A percentile compares a stretch with the other conserved stretches of the same genome.
These are phyloP conservation scores for Terfezia claveryi DNA, from an alignment of 495 filamentous ascomycete genomes.

Conservation along the genomic window DNA sequence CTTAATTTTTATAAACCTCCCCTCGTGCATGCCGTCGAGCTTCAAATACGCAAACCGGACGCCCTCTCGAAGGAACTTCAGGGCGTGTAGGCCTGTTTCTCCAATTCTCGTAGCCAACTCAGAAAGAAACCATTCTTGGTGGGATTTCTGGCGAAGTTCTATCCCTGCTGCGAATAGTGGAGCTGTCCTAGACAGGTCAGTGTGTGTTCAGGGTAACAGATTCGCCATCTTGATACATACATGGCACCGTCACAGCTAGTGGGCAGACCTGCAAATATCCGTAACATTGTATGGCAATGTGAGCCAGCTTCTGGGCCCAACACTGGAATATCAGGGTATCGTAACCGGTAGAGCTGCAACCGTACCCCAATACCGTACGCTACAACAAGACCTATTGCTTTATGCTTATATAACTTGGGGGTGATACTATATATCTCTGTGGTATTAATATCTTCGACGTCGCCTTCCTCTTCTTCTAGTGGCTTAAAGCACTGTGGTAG, in stretches of 20 bases:
- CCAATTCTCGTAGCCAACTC: slow-evolving; percentile 5
- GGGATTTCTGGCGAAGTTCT: slow-evolving; percentile 12
- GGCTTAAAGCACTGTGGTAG: slow-evolving; percentile 10
- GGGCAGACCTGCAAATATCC: slow-evolving; percentile 13
- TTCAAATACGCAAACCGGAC: slow-evolving; percentile 13
- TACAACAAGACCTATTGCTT: slow-evolving; percentile 11
- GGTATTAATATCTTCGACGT: slow-evolving; percentile 12
- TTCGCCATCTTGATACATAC: slow-evolving; percentile 5
- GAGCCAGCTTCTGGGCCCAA: slow-evolving; percentile 11
- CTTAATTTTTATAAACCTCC: slow-evolving; percentile 12
- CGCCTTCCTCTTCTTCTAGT: slow-evolving; percentile 5
- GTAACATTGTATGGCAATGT: slow-evolving; percentile 9
- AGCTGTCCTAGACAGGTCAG: slow-evolving; percentile 3
- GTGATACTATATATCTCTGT: slow-evolving; percentile 4
- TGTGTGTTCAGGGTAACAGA: not conserved
- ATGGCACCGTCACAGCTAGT: slow-evolving; percentile 10
- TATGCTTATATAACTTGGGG: slow-evolving; percentile 9
- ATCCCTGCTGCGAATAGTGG: slow-evolving; percentile 13
- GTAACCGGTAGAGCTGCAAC: slow-evolving; percentile 13
- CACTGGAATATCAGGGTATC: slow-evolving; percentile 8
- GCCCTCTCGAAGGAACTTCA: slow-evolving; percentile 13
- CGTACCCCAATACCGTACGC: slow-evolving; percentile 12
- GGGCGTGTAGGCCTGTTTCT: slow-evolving; percentile 12
- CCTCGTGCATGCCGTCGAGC: slow-evolving; percentile 11
- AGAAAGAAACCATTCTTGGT: slow-evolving; percentile 12